Base-by-base conservation (phyloP, 1,284 basidiomycete genomes). In the Ceratobasidium sp. region DNA sequence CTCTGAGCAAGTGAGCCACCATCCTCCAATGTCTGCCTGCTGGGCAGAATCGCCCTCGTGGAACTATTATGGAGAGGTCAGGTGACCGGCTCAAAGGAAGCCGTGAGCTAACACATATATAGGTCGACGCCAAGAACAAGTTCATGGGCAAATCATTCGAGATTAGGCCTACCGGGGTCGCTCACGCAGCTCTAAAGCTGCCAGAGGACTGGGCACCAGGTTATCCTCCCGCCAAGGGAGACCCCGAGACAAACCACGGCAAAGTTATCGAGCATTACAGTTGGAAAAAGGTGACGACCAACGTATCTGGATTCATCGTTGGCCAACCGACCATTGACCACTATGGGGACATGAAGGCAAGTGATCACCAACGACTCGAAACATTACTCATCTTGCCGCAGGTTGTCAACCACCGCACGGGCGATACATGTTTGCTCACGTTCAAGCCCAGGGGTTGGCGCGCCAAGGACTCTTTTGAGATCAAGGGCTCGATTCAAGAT, bases 371-470 rank as follows among this genome's bases (percentile, higher is more conserved):
- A 27, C 31, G 17, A 13, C 25, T 34, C 31, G 17, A 13, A 15
- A n/a, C n/a, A 35, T 29, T 10, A 32, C 15, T 47, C 54, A 50
- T n/a, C n/a, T 3, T 54, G 31, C 22, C 10, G 54, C 77, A 93
- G 87, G 82, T 96, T 68, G 90, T 88, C 35, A 98, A 98, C 76
- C 96, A 98, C 77, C 87, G 93, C 8, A 98, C 96, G 0, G 87
- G 88, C n/a, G 96, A 98, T 74, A 86, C 85, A 50, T 98, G 94
- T 75, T 83, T 91, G 0, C 81, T 98, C 27, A 96, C 94, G 0
- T 98, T 99, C 84, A 98, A 98, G 80, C 96, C 96, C 1, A 85
- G 96, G 70, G 93, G 94, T 6, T 98, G 96, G 96, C 83, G 94
- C 70, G 94, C 93, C 32, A 91, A 88, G 75, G 92, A 96, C 73